A percentile compares a stretch with the other conserved stretches of the same genome.
Conservation (phyloP, 2,329 filamentous ascomycete species). For the Amesomyces nigricolor region DNA sequence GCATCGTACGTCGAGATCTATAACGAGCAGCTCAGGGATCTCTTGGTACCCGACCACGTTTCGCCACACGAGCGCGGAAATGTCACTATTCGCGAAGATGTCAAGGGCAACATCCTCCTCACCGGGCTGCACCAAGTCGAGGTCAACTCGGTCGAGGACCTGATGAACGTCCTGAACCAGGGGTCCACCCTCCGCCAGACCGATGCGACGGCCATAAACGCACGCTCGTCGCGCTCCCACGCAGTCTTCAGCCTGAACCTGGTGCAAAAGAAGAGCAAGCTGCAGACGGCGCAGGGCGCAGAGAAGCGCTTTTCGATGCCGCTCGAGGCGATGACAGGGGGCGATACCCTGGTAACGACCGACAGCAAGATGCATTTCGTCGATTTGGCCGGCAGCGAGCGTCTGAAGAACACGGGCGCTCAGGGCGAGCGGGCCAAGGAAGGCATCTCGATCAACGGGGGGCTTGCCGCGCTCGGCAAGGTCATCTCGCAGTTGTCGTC, state of each 20-base stretch:
- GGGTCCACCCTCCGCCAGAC: slow-evolving; percentile 94
- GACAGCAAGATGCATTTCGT: slow-evolving; percentile 99
- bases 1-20: slow-evolving; percentile 98
- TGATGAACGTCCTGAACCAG: slow-evolving; percentile 83
- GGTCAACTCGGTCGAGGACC: slow-evolving; percentile 86
- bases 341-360: slow-evolving; percentile 69
- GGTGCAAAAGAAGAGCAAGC: slow-evolving; percentile 70
- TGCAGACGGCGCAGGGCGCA: slow-evolving; percentile 45
- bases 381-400: slow-evolving; percentile 92
- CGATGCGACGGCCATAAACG: slow-evolving; percentile 94
- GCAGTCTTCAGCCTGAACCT: slow-evolving; percentile 95
- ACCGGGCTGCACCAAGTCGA: slow-evolving; percentile 84
- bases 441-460: slow-evolving; percentile 96
- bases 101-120: slow-evolving; percentile 88
- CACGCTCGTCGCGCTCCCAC: slow-evolving; percentile 94
- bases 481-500: slow-evolving; percentile 97
- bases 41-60: slow-evolving; percentile 72
- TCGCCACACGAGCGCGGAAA: slow-evolving; percentile 63
- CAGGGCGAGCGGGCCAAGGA: slow-evolving; percentile 92
- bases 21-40: slow-evolving; percentile 89
- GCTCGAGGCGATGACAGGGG: slow-evolving; percentile 68
- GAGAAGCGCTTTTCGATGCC: slow-evolving; percentile 89
- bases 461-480: slow-evolving; percentile 89
- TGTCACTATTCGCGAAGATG: slow-evolving; percentile 91
- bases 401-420: slow-evolving; percentile 93